These are phyloP conservation scores for Artemisia tridentata DNA, from an alignment of 129 eudicot genomes.

Conservation along the genomic window DNA sequence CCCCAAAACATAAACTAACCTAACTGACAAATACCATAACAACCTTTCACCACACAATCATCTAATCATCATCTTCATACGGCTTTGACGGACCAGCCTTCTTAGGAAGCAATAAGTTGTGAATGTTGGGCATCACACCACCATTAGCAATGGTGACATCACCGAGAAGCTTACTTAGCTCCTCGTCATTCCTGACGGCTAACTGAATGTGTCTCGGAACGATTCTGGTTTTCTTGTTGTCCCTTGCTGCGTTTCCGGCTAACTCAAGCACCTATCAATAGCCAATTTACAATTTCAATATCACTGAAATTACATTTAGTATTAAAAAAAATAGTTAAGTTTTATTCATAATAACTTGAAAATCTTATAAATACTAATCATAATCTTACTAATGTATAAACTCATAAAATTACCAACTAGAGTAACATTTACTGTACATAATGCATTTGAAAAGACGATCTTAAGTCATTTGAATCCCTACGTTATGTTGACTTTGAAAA, in stretches of 20 bases:
- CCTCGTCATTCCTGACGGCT: slow-evolving; percentile 41
- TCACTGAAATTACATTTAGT: too few relatives aligned
- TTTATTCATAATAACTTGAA: too few relatives aligned
- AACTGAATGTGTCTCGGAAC: slow-evolving; percentile 37
- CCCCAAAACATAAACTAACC: neutral
- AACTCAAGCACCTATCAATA: slow-evolving; percentile 33
- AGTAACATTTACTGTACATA: too few relatives aligned
- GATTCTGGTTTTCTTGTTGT: slow-evolving; percentile 34
- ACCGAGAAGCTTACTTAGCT: slow-evolving; percentile 36
- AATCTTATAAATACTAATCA: too few relatives aligned
- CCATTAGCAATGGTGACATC: slow-evolving; percentile 44
- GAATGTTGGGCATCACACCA: slow-evolving; percentile 38
- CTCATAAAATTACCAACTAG: too few relatives aligned
- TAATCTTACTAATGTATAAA: too few relatives aligned
- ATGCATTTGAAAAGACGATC: too few relatives aligned
- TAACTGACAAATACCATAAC: slow-evolving; percentile 6
- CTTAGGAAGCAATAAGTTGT: slow-evolving; percentile 36
- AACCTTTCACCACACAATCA: neutral
- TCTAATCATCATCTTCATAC: slow-evolving; percentile 22
- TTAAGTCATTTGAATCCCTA: too few relatives aligned
- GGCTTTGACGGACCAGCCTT: slow-evolving; percentile 31
- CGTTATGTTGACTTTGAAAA: too few relatives aligned
- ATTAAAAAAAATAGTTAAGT: too few relatives aligned
- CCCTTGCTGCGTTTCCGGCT: slow-evolving; percentile 43
- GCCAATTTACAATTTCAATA: slow-evolving; percentile 9